These are phyloP conservation scores for Cryptococcus jaspeensis DNA, from an alignment of 1,284 basidiomycete species.

Conservation along the genomic window DNA sequence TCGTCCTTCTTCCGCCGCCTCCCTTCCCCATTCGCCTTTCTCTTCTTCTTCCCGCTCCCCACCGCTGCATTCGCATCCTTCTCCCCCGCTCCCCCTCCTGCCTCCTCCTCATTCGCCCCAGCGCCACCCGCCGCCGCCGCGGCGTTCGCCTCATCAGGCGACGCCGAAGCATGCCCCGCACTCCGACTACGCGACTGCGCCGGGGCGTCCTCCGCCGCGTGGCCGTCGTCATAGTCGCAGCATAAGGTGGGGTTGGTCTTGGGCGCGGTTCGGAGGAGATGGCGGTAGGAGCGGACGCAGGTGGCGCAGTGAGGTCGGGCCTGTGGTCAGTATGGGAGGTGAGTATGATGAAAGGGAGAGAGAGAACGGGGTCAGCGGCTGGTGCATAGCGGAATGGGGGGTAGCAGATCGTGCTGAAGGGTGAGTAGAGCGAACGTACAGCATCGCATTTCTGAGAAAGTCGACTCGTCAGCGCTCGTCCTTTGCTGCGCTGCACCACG, in stretches of 20 bases:
- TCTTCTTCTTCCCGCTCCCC: conserved; percentile 36
- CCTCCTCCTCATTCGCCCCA: conserved; percentile 22
- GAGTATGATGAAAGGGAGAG: neutral
- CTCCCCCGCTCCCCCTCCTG: conserved; percentile 1
- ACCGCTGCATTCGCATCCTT: conserved; percentile 2
- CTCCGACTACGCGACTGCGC: conserved; percentile 8
- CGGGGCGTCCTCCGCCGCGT: conserved; percentile 15
- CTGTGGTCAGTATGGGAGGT: conserved; percentile 7
- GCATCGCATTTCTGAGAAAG: conserved; percentile 47
- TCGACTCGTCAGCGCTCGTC: neutral
- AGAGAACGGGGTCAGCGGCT: neutral
- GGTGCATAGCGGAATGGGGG: neutral
- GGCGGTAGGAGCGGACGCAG: conserved; percentile 46
- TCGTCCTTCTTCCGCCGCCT: conserved; percentile 28
- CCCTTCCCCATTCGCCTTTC: conserved; percentile 28
- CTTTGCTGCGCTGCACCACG: too few relatives aligned
- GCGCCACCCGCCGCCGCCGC: too few relatives aligned
- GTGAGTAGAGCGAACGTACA: conserved; percentile 10
- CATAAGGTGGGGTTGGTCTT: conserved; percentile 35
- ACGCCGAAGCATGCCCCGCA: neutral
- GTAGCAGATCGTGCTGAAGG: too few relatives aligned
- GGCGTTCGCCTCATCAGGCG: conserved; percentile 10
- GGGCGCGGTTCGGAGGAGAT: conserved; percentile 40
- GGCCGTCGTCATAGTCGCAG: conserved; percentile 47
- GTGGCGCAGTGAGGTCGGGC: conserved; percentile 48